Conservation (phyloP, 1,284 basidiomycete genomes). For the Hypsizygus ulmarius region DNA sequence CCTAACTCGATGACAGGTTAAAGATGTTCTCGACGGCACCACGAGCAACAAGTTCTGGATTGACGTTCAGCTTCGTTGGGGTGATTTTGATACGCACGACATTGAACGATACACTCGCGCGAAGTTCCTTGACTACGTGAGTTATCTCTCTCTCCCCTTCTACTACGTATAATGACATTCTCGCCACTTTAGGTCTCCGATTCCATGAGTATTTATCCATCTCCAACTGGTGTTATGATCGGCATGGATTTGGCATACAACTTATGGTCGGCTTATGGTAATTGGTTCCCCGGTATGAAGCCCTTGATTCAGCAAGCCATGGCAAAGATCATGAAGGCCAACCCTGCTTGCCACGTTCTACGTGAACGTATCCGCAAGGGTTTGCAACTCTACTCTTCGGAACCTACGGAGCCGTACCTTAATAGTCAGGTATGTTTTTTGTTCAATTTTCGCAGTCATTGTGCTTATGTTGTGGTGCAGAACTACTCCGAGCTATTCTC, state of each 20-base stretch:
- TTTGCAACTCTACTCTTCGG: conserved; percentile 97
- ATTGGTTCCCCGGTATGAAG: conserved; percentile 99
- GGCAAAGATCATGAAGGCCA: conserved; percentile 99
- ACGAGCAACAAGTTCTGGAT: conserved; percentile 99
- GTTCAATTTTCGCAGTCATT: conserved; percentile 10
- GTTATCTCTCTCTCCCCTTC: conserved; percentile 21
- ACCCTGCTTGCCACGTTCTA: conserved; percentile 96
- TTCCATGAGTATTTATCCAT: conserved; percentile 97
- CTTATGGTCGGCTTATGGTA: conserved; percentile 98
- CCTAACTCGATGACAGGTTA: conserved; percentile 50
- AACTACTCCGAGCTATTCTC: conserved; percentile 98
- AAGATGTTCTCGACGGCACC: conserved; percentile 95
- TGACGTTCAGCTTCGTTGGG: conserved; percentile 97
- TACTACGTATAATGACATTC: conserved; percentile 1
- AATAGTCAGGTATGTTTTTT: conserved; percentile 71
- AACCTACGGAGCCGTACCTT: conserved; percentile 98
- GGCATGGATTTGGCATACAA: conserved; percentile 99
- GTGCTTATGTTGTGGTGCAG: conserved; percentile 29
- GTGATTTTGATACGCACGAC: conserved; percentile 98
- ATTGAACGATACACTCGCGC: conserved; percentile 97
- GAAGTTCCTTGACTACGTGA: conserved; percentile 94
- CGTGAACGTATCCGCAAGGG: conserved; percentile 99
- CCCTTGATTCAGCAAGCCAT: conserved; percentile 98
- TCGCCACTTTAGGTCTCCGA: conserved; percentile 69
- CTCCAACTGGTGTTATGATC: conserved; percentile 97